A percentile compares a stretch with the other conserved stretches of the same genome.
These are phyloP conservation scores for Tylopilus felleus DNA, from an alignment of 768 basidiomycete genomes.

Conservation along the genomic window DNA sequence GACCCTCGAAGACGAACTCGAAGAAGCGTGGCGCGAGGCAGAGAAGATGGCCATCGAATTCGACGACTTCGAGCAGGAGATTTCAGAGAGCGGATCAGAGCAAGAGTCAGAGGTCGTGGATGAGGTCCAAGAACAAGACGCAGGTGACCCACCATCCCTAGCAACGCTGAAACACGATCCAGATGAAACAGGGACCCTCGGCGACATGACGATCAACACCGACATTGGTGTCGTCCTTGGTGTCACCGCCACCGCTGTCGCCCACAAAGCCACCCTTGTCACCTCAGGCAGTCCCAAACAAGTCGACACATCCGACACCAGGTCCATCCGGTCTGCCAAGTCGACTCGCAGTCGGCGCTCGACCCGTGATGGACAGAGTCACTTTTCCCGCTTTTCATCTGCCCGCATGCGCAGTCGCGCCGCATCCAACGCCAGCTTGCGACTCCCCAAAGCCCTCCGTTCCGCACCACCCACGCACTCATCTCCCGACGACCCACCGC, in stretches of 20 bases:
- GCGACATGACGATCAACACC: slow-evolving; percentile 23
- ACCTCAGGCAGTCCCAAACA: background rate
- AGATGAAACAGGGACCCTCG: slow-evolving; percentile 28
- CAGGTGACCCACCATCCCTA: too few relatives aligned
- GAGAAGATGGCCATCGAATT: slow-evolving; percentile 70
- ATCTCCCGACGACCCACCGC: slow-evolving; percentile 29
- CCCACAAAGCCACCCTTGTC: slow-evolving; percentile 35
- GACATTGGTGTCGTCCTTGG: slow-evolving; percentile 34
- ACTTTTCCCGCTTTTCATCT: slow-evolving; percentile 50
- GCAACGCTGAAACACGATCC: slow-evolving; percentile 7
- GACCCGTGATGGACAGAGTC: slow-evolving; percentile 28
- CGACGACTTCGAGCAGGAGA: slow-evolving; percentile 51
- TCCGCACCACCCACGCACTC: slow-evolving; percentile 33
- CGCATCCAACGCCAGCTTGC: slow-evolving; percentile 63
- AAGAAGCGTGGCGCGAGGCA: slow-evolving; percentile 80
- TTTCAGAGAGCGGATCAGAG: slow-evolving; percentile 21
- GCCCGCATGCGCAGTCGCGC: slow-evolving; percentile 63
- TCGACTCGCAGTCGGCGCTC: slow-evolving; percentile 26
- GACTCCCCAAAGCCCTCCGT: slow-evolving; percentile 45
- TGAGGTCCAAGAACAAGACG: background rate
- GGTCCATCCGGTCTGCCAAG: slow-evolving; percentile 26
- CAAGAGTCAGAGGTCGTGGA: background rate
- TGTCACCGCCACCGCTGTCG: slow-evolving; percentile 38
- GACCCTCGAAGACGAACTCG: slow-evolving; percentile 64
- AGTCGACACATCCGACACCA: slow-evolving; percentile 14